A percentile compares a stretch with the other conserved stretches of the same genome.
These are phyloP conservation scores for Lathyrus sativus DNA, from an alignment of 306 rosid genomes.

Conservation along the genomic window DNA sequence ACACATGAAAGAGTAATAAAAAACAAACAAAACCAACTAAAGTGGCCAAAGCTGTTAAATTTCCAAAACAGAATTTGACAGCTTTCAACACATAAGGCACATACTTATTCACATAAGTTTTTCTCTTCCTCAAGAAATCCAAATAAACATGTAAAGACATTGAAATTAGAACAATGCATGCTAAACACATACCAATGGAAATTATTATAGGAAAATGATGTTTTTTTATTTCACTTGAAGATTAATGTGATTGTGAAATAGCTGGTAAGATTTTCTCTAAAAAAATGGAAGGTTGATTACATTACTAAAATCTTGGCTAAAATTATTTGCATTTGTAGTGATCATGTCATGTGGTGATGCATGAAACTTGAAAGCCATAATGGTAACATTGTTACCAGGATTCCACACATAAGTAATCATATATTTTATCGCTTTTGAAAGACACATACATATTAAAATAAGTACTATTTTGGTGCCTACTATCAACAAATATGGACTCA, in stretches of 20 bases:
- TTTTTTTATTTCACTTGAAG: conserved; percentile 20
- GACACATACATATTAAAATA: conserved; percentile 13
- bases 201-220: conserved; percentile 23
- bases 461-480: conserved; percentile 39
- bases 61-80: too few species aligned
- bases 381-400: conserved; percentile 42
- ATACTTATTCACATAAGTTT: conserved; percentile 16
- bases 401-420: conserved; percentile 47
- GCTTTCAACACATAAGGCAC: conserved; percentile 11
- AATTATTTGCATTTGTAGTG: conserved; percentile 50
- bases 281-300: conserved; percentile 47
- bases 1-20: too few species aligned
- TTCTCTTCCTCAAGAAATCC: conserved; percentile 29
- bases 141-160: conserved; percentile 29
- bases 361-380: conserved; percentile 48
- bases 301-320: conserved; percentile 24
- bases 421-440: too few species aligned
- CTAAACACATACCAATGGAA: conserved; percentile 35
- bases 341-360: conserved; percentile 41
- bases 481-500: conserved; percentile 43
- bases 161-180: conserved; percentile 37
- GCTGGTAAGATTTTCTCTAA: too few species aligned
- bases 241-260: conserved; percentile 41
- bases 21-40: too few species aligned
- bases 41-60: too few species aligned